Conservation (phyloP, 1,284 basidiomycete species). For the Kwoniella shivajii region DNA sequence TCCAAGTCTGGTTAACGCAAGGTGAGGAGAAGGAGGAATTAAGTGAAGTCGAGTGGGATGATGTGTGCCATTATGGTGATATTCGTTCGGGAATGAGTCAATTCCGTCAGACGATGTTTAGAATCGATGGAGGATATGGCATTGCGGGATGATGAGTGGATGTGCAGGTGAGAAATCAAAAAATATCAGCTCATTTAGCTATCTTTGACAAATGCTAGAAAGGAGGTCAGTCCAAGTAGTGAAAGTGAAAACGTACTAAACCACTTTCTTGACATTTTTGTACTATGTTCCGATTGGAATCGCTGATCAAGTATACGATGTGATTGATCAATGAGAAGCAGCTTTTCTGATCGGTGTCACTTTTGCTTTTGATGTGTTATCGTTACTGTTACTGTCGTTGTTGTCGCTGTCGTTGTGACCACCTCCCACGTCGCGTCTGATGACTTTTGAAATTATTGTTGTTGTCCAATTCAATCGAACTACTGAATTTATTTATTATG, state of each 20-base stretch:
- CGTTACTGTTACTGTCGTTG: background rate
- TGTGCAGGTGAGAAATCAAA: no score
- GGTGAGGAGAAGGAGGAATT: no score
- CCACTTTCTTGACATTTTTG: constrained; percentile 30
- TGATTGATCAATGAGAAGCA: no score
- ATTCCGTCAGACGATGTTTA: no score
- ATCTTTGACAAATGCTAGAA: background rate
- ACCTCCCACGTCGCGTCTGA: constrained; percentile 5
- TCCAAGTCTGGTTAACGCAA: constrained; percentile 30
- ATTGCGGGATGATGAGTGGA: background rate
- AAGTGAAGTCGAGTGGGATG: no score
- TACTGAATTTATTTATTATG: background rate
- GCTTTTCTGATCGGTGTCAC: no score
- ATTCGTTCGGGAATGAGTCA: no score
- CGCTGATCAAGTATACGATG: no score
- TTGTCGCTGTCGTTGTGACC: background rate
- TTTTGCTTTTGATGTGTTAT: background rate
- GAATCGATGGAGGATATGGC: background rate
- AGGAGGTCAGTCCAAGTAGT: background rate
- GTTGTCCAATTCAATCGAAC: background rate
- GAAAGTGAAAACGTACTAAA: constrained; percentile 31
- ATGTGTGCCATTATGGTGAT: no score
- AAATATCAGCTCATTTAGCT: no score
- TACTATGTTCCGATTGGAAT: background rate
- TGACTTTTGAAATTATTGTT: background rate